Evolutionary conservation across 805 yeast species (phyloP), one percentile per base, ranked within the genome.

Genomic region (Barnettozyma sucrosica): DNA sequence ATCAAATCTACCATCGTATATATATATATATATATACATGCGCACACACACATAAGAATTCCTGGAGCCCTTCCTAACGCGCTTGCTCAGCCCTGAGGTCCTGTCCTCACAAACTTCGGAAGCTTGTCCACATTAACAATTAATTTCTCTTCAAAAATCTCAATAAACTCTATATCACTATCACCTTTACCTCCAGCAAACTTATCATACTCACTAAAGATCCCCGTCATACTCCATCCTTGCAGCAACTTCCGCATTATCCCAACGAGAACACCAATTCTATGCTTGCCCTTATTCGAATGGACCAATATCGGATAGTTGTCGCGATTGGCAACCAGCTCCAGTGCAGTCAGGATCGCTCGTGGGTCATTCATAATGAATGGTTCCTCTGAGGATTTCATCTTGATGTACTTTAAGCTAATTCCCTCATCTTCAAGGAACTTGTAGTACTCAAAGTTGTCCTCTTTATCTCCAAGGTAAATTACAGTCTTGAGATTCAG

Each of bases 181-280:
- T 88, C 97, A 21, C 92, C 93, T 66, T 92, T 92, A 8, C 96
- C 97, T 57, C 87, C 83, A 6, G 98, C 95, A 66, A 89, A 92
- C 63, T 87, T 81, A 47, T 85, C 87, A 65, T 92, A 92, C 64
- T 92, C 99, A 63, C 89, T 97, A 65, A 89, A 93, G 6, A 89
- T 84, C 2, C 97, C 95, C 45, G 96, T 83, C 57, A 88, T 73
- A 49, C 93, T 81, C 99, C 99, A 92, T 2, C 95, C 95, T 65
- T 89, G 97, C 41, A 89, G 68, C 45, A 85, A 64, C 61, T 88
- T 89, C 43, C 99, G 69, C 75, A 92, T 81, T 26, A 89, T 74
- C 0, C 97, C 99, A n/a, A 90, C 95, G 37, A 90, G 71, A 1
- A 93, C 90, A 0, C 98, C 98, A 3, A 89, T 90, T 38, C 99